Base-by-base conservation (phyloP, 2,329 filamentous ascomycete genomes). In the Stromatinia cepivora region DNA sequence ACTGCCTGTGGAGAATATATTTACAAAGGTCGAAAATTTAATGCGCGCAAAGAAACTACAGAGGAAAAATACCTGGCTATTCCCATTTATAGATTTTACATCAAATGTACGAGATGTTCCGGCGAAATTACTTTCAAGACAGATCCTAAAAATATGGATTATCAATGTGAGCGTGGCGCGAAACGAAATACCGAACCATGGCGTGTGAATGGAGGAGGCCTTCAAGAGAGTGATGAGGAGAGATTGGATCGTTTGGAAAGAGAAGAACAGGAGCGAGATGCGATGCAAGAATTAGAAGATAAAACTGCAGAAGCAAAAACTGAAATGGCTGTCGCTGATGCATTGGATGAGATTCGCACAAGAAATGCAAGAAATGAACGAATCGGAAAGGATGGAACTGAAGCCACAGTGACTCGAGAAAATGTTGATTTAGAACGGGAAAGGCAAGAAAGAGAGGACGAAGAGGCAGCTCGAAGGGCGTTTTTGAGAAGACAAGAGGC, bases 281-380 rank as follows among this genome's bases (percentile, higher is more conserved):
- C 93, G 31, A 99, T 99, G 96, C 91, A 91, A 69, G 94, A 97
- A 78, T 82, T 99, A 59, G 95, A 99, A 81, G 90, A 91, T 72
- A 98, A 98, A 82, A 97, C 94, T 68, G 82, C 91, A 31, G 95
- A 99, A 79, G 94, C 94, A 0, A 94, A 95, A 82, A 86, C 91
- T 53, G 95, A 99, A 81, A 99, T 99, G 94, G 92, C 92, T 25
- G 92, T 97, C 57, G 95, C 95, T 2, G 95, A 99, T 82, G 94
- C 94, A 10, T 82, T 99, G 68, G 95, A 99, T 79, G 94, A 97
- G 81, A 97, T 99, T 69, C 85, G 94, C 69, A 94, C 92, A 66
- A 84, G 94, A 73, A 99, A 99, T 81, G 95, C 95, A 10, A 85
- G 93, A 72, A 88, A 95, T 63, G 92, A 97, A 79, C 86, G 91